Conservation (phyloP, 768 basidiomycete genomes). For the Tremella mesenterica region DNA sequence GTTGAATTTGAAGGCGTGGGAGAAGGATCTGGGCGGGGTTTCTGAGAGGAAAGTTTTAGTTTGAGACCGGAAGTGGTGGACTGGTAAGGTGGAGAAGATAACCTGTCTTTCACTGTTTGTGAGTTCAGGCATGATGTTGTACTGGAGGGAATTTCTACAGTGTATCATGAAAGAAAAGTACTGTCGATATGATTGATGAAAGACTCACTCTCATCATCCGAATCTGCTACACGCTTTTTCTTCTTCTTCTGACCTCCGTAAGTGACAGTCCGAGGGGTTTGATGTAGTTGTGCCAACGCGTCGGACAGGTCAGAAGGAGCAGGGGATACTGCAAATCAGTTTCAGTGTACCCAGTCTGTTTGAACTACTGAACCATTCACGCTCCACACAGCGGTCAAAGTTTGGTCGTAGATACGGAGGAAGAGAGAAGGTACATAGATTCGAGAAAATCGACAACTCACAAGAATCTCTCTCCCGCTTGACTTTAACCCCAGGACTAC, state of each 20-base stretch:
- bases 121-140: no score
- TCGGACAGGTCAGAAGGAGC: slow-evolving; percentile 28
- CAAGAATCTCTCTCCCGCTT: slow-evolving; percentile 34
- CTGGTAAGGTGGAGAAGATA: slow-evolving; percentile 16
- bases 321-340: slow-evolving; percentile 7
- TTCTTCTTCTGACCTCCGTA: slow-evolving; percentile 30
- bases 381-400: no score
- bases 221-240: slow-evolving; percentile 28
- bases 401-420: background rate
- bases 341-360: background rate
- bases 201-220: slow-evolving; percentile 36
- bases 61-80: slow-evolving; percentile 31
- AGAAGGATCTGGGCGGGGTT: slow-evolving; percentile 14
- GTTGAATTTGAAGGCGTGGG: slow-evolving; percentile 22
- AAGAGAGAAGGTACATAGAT: slow-evolving; percentile 1
- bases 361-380: background rate
- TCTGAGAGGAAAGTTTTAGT: slow-evolving; percentile 24
- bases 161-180: no score
- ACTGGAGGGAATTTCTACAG: no score
- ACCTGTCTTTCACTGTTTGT: slow-evolving; percentile 27
- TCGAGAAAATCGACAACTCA: slow-evolving; percentile 19
- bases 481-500: slow-evolving; percentile 16
- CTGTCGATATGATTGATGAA: no score
- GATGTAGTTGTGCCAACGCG: background rate
- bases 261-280: slow-evolving; percentile 11